Evolutionary conservation across 1,284 basidiomycete species (phyloP).

Genomic region (Fistulinella cinereoalba): DNA sequence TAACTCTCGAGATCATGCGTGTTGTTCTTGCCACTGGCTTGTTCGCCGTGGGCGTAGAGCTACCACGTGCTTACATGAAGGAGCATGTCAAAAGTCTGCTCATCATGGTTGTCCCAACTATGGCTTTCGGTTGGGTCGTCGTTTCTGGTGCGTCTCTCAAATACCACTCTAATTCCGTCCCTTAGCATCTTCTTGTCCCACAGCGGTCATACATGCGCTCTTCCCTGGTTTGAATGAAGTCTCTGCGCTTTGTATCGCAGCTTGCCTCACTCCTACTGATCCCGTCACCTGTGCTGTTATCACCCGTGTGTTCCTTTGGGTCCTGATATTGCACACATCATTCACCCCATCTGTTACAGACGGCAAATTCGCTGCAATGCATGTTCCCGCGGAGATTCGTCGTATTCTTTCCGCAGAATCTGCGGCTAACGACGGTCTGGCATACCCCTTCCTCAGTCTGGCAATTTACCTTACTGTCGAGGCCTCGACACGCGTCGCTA

Average conservation of each 20-base stretch:
- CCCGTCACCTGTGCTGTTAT: conserved; percentile 66
- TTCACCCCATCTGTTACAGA: conserved; percentile 53
- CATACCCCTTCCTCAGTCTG: conserved; percentile 90
- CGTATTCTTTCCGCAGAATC: conserved; percentile 89
- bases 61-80: conserved; percentile 64
- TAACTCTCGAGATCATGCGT: conserved; percentile 79
- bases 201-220: conserved; percentile 60
- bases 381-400: conserved; percentile 84
- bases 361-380: conserved; percentile 84
- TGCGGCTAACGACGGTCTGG: conserved; percentile 83
- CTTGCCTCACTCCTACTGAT: conserved; percentile 92
- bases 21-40: conserved; percentile 67
- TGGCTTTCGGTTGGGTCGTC: conserved; percentile 74
- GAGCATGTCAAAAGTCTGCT: conserved; percentile 58
- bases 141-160: conserved; percentile 48
- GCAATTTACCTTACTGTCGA: conserved; percentile 86
- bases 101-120: conserved; percentile 71
- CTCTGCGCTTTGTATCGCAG: conserved; percentile 81
- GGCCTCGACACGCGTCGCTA: conserved; percentile 56
- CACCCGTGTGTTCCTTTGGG: conserved; percentile 24
- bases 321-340: not conserved
- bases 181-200: not conserved
- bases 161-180: not conserved
- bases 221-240: conserved; percentile 70
- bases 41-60: conserved; percentile 72